Conservation (phyloP, 257 asterid genomes). For the Knoxia roxburghii region DNA sequence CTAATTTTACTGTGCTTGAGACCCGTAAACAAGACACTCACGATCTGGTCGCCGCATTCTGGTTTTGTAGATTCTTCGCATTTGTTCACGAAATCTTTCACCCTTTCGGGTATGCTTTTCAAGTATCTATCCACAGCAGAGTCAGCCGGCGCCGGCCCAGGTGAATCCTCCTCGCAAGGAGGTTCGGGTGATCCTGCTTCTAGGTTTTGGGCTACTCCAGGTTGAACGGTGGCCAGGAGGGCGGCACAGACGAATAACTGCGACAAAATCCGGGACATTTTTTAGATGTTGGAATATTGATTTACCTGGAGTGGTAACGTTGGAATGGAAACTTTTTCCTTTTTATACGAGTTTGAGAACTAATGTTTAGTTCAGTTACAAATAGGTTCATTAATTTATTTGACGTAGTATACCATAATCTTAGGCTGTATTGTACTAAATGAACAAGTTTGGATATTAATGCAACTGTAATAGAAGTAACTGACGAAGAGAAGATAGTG, state of each 20-base stretch:
- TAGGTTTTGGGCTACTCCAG: neutral
- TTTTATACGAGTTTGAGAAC: too few species aligned
- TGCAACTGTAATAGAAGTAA: too few species aligned
- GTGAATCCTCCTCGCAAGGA: too few species aligned
- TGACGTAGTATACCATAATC: too few species aligned
- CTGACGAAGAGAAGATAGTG: too few species aligned
- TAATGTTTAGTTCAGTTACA: too few species aligned
- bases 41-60: slow-evolving; percentile 1
- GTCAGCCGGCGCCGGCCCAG: too few species aligned
- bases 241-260: neutral
- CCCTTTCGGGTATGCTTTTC: neutral
- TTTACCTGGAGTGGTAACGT: neutral
- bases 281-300: neutral
- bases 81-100: neutral
- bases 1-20: too few species aligned
- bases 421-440: too few species aligned
- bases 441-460: too few species aligned
- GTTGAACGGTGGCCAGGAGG: neutral
- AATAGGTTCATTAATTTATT: too few species aligned
- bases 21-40: neutral
- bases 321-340: too few species aligned
- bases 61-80: neutral
- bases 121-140: neutral
- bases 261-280: neutral
- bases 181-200: neutral